Conservation (phyloP, 495 filamentous ascomycete species). For the Pyrenula massariospora region DNA sequence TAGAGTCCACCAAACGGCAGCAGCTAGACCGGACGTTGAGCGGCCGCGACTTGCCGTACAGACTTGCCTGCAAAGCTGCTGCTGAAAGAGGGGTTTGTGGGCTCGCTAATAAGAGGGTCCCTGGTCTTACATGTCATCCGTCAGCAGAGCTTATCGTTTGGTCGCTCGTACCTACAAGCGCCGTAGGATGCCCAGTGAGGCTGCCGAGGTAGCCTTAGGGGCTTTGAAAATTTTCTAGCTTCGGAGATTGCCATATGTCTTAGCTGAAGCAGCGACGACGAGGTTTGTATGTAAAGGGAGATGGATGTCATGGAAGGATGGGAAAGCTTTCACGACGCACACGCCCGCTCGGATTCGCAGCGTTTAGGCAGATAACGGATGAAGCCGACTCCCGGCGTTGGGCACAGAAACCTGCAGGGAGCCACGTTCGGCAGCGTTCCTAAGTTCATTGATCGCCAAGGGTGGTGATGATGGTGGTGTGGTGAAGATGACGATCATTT, state of each 20-base stretch:
- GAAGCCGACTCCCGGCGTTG: neutral
- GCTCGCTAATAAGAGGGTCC: neutral
- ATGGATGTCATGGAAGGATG: neutral
- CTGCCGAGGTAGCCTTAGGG: neutral
- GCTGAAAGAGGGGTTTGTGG: neutral
- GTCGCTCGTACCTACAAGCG: neutral
- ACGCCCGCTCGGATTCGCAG: neutral
- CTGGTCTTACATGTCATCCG: too few species aligned
- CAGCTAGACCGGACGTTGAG: neutral
- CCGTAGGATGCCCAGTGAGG: neutral
- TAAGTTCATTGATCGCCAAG: neutral
- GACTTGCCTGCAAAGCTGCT: neutral
- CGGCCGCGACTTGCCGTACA: neutral
- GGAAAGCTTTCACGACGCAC: neutral
- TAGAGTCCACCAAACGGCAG: too few species aligned
- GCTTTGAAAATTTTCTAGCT: neutral
- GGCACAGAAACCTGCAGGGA: neutral
- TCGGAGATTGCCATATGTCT: neutral
- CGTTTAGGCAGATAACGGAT: neutral
- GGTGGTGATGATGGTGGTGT: neutral
- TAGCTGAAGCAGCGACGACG: neutral
- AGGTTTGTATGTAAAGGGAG: neutral
- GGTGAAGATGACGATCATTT: neutral
- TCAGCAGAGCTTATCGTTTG: neutral
- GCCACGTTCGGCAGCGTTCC: neutral